Base-by-base conservation (phyloP, 2,329 filamentous ascomycete species). In the Ceratocystis huliohia region DNA sequence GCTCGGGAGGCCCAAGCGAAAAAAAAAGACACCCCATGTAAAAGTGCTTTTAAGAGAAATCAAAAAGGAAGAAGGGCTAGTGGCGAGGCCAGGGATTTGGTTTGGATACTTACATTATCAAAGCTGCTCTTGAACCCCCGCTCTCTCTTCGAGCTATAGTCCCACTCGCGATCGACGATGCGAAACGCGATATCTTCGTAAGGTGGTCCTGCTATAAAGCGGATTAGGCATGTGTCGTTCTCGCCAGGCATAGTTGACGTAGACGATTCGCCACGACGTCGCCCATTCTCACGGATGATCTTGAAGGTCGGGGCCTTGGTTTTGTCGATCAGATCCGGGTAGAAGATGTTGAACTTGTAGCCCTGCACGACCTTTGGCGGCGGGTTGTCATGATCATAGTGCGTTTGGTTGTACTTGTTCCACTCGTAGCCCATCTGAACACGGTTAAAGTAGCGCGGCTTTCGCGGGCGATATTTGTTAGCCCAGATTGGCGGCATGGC, bases 381-480 rank as follows among this genome's bases (percentile, higher is more conserved):
- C 1, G 94, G 94, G 73, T 97, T 96, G 74, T 97, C 93, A 75
- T 96, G 91, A 75, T 97, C 94, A 78, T 99, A 99, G 77, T 99
- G 94, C 13, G 94, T 99, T 77, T 99, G 94, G 73, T 99, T 99
- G 82, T 99, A 99, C 77, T 99, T 99, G 80, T 99, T 99, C 94
- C 94, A 99, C 76, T 99, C 94, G 75, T 97, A 99, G 65, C 94
- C 94, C 89, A 96, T 96, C 76, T 96, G 92, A 61, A 97, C 92
- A 50, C 94, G 88, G 74, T 97, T 97, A 82, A 99, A 99, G 77
- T 96, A 97, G 68, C 88, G 85, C 13, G 94, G 94, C 76, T 97
- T 99, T 69, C 94, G 84, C 6, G 93, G 91, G 48, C 88, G 84
- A 75, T 96, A 88, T 76, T 93, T 91, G 73, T 86, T 85, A 5